phyloP scores from a whole-genome alignment of 1,139 yeast genomes.

The Debaryomyces nepalensis region DNA sequence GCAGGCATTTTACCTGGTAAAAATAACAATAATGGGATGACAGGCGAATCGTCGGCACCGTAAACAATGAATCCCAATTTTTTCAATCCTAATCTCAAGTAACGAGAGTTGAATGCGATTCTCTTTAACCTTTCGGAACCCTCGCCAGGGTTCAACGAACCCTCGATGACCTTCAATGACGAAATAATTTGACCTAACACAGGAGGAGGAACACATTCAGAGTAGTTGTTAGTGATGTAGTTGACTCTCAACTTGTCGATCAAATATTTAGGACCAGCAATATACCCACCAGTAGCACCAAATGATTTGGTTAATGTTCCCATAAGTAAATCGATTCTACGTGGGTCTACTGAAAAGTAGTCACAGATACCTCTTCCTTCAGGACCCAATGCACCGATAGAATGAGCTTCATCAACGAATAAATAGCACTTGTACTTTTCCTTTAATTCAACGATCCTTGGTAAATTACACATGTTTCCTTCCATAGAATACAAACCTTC shows the following conservation, averaged over 20 bases:
- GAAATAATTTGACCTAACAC: conserved; percentile 87
- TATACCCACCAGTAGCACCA: conserved; percentile 98
- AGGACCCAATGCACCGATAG: conserved; percentile 97
- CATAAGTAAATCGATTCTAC: conserved; percentile 84
- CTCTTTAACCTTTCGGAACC: conserved; percentile 90
- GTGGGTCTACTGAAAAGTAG: conserved; percentile 79
- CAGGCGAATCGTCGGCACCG: conserved; percentile 97
- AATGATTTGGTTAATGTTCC: conserved; percentile 97
- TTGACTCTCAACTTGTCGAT: conserved; percentile 77
- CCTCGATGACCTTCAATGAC: conserved; percentile 77
- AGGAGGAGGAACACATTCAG: conserved; percentile 89
- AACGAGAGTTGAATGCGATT: conserved; percentile 94
- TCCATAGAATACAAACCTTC: conserved; percentile 99
- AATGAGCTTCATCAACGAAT: conserved; percentile 97
- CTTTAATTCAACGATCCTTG: conserved; percentile 72
- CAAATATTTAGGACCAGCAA: conserved; percentile 71
- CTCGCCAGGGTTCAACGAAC: conserved; percentile 88
- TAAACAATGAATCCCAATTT: conserved; percentile 91
- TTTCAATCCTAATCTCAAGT: conserved; percentile 85
- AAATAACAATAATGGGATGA: conserved; percentile 83
- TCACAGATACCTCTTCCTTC: conserved; percentile 94
- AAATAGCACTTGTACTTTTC: conserved; percentile 87
- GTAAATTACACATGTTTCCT: conserved; percentile 91
- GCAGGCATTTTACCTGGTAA: conserved; percentile 96
- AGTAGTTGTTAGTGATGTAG: conserved; percentile 74